phyloP scores from a whole-genome alignment of 2,329 filamentous ascomycete species.

The Stachybotrys chlorohalonatus region DNA sequence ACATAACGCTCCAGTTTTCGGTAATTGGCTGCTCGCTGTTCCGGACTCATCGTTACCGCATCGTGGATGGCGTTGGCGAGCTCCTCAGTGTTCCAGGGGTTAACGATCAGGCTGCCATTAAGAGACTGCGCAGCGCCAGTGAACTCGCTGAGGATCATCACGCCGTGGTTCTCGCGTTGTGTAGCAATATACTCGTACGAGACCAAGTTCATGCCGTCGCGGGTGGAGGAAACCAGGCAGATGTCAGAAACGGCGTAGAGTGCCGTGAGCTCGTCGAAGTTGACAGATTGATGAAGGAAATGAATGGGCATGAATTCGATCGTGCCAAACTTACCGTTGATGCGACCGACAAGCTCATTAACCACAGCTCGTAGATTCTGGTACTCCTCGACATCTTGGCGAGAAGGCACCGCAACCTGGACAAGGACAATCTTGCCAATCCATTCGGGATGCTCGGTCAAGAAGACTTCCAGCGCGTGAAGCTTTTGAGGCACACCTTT shows the following conservation, averaged over 20 bases:
- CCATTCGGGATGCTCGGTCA: constrained; percentile 96
- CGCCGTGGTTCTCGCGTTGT: constrained; percentile 81
- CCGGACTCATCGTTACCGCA: constrained; percentile 90
- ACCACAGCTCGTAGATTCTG: constrained; percentile 92
- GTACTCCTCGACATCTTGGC: constrained; percentile 96
- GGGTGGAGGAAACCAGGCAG: constrained; percentile 87
- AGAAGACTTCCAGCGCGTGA: constrained; percentile 90
- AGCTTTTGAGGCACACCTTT: constrained; percentile 97
- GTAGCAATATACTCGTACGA: constrained; percentile 97
- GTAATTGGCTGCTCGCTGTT: constrained; percentile 80
- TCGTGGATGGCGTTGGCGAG: constrained; percentile 88
- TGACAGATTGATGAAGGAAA: constrained; percentile 93
- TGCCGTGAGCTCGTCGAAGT: constrained; percentile 88
- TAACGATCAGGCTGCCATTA: constrained; percentile 88
- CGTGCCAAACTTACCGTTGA: constrained; percentile 95
- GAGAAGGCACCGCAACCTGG: constrained; percentile 88
- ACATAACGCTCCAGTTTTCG: constrained; percentile 90
- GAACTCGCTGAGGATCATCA: constrained; percentile 94
- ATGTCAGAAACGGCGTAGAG: constrained; percentile 89
- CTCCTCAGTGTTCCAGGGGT: constrained; percentile 98
- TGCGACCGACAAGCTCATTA: constrained; percentile 92
- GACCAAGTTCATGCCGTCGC: constrained; percentile 97
- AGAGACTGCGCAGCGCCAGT: constrained; percentile 91
- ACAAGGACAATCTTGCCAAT: constrained; percentile 95
- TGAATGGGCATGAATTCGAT: constrained; percentile 99